Base-by-base conservation (phyloP, 257 asterid species). In the Linaria vulgaris region DNA sequence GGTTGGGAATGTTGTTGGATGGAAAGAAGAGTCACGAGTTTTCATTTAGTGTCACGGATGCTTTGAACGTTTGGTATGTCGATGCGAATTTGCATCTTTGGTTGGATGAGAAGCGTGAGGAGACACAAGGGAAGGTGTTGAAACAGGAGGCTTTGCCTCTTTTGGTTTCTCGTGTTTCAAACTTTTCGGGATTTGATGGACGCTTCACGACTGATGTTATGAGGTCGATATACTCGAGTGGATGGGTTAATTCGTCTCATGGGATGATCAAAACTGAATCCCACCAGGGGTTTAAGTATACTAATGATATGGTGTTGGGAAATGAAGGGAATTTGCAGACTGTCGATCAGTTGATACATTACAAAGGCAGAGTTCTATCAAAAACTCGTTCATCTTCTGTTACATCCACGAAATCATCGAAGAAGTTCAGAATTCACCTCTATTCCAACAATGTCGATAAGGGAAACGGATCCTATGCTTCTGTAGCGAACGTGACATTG, bases 1-100 rank as follows among this genome's bases (percentile, higher is more conserved):
- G 80, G 6, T 72, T 90, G 56, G 88, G 80, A 0, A 73, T 44
- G 10, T 51, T 87, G 5, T 64, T 87, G 61, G 97, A 90, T 69
- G 92, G 82, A 13, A 69, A 71, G 52, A 56, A 64, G 21, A n/a
- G n/a, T n/a, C 97, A 87, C 61, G 45, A 59, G 24, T 64, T 90
- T 6, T 65, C 72, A 2, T 87, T 90, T 17, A 54, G 81, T 5
- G 96, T 85, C 30, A 77, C 87, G 0, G 82, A 82, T 51, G 97
- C 90, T 22, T 73, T 87, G 55, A 87, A 80, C 46, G 92, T 82
- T 0, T 90, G 97, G 97, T 90, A 74, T 15, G 50, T 90, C 23
- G 87, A 90, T 62, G 96, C 97, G 8, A 90, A 90, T 80, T 66
- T 87, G 80, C 97, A 90, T 61, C 81, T 90, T 37, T 90, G 95